Conservation (phyloP, 805 yeast genomes). For the Metschnikowia arizonensis region DNA sequence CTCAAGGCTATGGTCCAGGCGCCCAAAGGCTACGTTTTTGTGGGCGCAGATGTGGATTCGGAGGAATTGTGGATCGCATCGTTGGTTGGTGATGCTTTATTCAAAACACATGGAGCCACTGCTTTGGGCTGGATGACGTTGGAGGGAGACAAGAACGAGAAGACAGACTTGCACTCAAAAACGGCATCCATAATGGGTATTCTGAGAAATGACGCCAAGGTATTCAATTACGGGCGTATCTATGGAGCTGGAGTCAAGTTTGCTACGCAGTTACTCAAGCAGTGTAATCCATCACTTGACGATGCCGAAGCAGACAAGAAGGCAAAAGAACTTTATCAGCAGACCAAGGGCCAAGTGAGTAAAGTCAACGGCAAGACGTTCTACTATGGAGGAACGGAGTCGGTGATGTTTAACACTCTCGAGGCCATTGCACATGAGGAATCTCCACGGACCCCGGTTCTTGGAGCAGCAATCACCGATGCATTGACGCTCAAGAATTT, state of each 20-base stretch:
- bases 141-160: slow-evolving; percentile 88
- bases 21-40: slow-evolving; percentile 84
- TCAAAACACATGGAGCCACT: slow-evolving; percentile 89
- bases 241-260: slow-evolving; percentile 96
- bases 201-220: slow-evolving; percentile 85
- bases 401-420: slow-evolving; percentile 81
- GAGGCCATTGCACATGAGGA: slow-evolving; percentile 83
- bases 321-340: slow-evolving; percentile 66
- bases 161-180: slow-evolving; percentile 92
- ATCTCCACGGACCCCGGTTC: slow-evolving; percentile 80
- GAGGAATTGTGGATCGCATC: slow-evolving; percentile 99
- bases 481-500: slow-evolving; percentile 70
- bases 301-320: slow-evolving; percentile 62
- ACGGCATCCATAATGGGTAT: slow-evolving; percentile 90
- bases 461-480: slow-evolving; percentile 90
- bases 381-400: slow-evolving; percentile 92
- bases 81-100: slow-evolving; percentile 85
- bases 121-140: slow-evolving; percentile 99
- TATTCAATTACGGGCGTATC: slow-evolving; percentile 94
- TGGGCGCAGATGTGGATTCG: slow-evolving; percentile 98
- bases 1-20: slow-evolving; percentile 81
- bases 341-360: slow-evolving; percentile 69
- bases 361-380: slow-evolving; percentile 26
- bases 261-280: slow-evolving; percentile 78
- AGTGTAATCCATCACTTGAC: slow-evolving; percentile 67